phyloP scores from a whole-genome alignment of 192 early-diverging fungal species.

The Backusella tuberculispora region DNA sequence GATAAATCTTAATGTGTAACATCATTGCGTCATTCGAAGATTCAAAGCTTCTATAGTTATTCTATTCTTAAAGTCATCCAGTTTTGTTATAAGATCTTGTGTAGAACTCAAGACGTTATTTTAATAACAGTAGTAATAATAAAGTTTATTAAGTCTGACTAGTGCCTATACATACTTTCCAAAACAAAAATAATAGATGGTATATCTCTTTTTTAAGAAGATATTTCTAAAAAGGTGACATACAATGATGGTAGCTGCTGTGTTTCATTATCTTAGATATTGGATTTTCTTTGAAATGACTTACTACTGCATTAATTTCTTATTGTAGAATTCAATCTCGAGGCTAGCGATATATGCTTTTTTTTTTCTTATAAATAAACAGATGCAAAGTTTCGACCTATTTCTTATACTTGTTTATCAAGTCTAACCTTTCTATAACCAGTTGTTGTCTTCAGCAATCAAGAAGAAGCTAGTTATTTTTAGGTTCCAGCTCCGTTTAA shows the following conservation, averaged over 20 bases:
- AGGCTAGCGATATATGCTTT: too few species aligned
- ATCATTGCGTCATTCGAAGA: neutral
- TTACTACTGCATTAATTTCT: too few species aligned
- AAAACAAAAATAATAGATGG: neutral
- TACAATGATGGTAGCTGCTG: neutral
- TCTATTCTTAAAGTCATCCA: neutral
- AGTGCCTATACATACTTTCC: neutral
- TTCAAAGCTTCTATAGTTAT: neutral
- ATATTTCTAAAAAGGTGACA: neutral
- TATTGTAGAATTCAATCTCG: too few species aligned
- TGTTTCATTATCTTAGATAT: neutral
- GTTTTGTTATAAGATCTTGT: neutral
- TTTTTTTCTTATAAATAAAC: too few species aligned
- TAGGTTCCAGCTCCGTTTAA: constrained; percentile 4
- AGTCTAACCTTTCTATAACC: neutral
- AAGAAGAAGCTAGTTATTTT: constrained; percentile 3
- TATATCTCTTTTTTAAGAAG: neutral
- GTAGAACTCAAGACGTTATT: neutral
- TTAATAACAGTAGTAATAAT: neutral
- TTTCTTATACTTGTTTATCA: too few species aligned
- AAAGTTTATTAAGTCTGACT: neutral
- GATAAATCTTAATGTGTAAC: neutral
- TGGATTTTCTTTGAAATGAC: too few species aligned
- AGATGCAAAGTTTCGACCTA: too few species aligned
- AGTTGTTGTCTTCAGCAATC: neutral